Evolutionary conservation across 2,329 filamentous ascomycete species (phyloP), one percentile per base, ranked within the genome.

Genomic region (Sordariomycetes sp.): DNA sequence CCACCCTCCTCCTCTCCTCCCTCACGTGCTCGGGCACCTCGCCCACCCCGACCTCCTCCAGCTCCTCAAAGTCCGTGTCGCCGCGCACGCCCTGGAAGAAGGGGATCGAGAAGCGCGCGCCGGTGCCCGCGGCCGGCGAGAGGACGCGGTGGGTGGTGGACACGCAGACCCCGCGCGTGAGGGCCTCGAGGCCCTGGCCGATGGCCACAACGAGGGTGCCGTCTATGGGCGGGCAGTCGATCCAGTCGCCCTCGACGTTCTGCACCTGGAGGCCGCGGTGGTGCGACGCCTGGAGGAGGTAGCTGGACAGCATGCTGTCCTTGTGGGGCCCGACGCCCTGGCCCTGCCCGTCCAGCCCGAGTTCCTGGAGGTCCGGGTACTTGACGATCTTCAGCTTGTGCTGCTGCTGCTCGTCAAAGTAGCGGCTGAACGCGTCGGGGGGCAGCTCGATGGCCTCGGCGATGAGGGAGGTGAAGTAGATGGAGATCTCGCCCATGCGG

Each of bases 341-440:
- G 37, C 78, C 77, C 62, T 78, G 69, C 46, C 69, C 73, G 2
- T 67, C 69, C 2, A 78, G 69, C 0, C 79, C 81, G 1, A 88
- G 72, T 68, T 83, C 79, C n/a, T 74, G 71, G 14, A 81, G 70
- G 68, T 94, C 90, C 0, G 90, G 90, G 67, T 94, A 95, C 74
- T 89, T 90, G 60, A 95, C 86, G 60, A 96, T 86, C 75, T 96
- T 96, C 65, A 95, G 79, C 76, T 95, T 95, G 75, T 95, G 89
- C 73, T 94, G 90, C 74, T 82, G 76, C 64, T 80, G 70, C 76
- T 78, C 64, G 68, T 92, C 89, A 71, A 93, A 93, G 76, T 92
- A 95, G 65, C 81, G 83, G 67, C 83, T 75, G 70, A 96, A 95
- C 0, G 90, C 89, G 55, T 79, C 72, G 0, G 77, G 61, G 0